Evolutionary conservation across 208 protist species (phyloP).

Genomic region (Crithidia bombi): DNA sequence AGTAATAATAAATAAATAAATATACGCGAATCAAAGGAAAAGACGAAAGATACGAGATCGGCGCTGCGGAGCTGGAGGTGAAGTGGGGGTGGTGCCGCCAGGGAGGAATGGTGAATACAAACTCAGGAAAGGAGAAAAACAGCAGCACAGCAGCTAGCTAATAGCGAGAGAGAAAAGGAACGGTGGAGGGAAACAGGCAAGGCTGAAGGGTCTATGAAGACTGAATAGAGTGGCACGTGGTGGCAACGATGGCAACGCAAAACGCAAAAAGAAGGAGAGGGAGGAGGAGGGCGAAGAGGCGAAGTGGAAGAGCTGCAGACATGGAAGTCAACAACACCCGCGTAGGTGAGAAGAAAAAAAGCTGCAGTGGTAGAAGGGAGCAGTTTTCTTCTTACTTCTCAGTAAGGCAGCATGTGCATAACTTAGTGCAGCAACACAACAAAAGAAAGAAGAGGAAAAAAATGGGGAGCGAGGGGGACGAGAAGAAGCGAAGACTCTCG

Average conservation of each 20-base stretch:
- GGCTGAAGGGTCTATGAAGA: neutral
- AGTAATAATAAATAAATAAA: neutral
- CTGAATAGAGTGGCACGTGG: no score
- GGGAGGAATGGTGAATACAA: neutral
- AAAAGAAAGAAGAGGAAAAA: neutral
- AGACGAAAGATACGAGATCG: no score
- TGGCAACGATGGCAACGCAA: neutral
- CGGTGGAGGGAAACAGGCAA: neutral
- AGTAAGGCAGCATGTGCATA: no score
- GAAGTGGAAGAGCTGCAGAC: neutral
- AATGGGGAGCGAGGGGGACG: slow-evolving; percentile 16
- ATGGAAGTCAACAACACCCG: no score
- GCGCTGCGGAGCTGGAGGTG: no score
- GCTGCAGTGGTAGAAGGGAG: neutral
- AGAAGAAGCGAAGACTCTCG: neutral
- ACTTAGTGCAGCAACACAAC: no score
- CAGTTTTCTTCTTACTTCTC: no score
- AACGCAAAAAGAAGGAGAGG: neutral
- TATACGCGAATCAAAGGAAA: no score
- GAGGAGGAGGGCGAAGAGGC: neutral
- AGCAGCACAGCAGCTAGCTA: neutral
- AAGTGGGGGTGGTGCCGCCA: no score
- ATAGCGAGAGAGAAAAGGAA: neutral
- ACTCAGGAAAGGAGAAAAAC: neutral
- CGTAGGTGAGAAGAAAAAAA: no score